Conservation (phyloP, 2,329 filamentous ascomycete species). For the Alternaria longipes region DNA sequence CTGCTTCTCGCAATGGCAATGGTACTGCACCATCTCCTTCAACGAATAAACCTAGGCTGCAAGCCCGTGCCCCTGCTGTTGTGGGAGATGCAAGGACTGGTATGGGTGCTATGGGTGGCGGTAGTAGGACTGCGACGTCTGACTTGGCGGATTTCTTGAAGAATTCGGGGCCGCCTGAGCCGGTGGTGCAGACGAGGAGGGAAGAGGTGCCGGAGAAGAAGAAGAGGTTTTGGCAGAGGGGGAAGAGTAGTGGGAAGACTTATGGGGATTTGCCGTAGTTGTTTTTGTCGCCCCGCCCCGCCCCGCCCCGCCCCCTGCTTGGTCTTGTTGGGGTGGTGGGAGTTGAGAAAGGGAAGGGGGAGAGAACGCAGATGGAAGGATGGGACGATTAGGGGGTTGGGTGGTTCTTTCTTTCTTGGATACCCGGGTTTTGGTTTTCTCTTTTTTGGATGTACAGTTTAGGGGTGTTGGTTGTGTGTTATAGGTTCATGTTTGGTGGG, state of each 20-base stretch:
- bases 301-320: too few relatives aligned
- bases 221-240: constrained; percentile 48
- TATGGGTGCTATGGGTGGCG: too few relatives aligned
- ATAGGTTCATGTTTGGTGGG: too few relatives aligned
- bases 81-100: constrained; percentile 24
- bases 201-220: constrained; percentile 44
- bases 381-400: too few relatives aligned
- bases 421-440: too few relatives aligned
- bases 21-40: not conserved
- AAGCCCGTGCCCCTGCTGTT: constrained; percentile 39
- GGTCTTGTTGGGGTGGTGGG: too few relatives aligned
- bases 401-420: too few relatives aligned
- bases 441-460: too few relatives aligned
- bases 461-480: too few relatives aligned
- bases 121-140: constrained; percentile 46
- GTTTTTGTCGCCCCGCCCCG: too few relatives aligned
- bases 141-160: constrained; percentile 57
- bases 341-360: too few relatives aligned
- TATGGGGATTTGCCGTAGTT: constrained; percentile 29
- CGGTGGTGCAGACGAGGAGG: constrained; percentile 23
- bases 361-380: too few relatives aligned
- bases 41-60: constrained; percentile 32
- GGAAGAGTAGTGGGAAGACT: constrained; percentile 42
- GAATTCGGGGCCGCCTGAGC: constrained; percentile 51
- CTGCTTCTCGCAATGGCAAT: constrained; percentile 7